These are phyloP conservation scores for Jacaranda mimosifolia DNA, from an alignment of 257 asterid species.

Conservation along the genomic window DNA sequence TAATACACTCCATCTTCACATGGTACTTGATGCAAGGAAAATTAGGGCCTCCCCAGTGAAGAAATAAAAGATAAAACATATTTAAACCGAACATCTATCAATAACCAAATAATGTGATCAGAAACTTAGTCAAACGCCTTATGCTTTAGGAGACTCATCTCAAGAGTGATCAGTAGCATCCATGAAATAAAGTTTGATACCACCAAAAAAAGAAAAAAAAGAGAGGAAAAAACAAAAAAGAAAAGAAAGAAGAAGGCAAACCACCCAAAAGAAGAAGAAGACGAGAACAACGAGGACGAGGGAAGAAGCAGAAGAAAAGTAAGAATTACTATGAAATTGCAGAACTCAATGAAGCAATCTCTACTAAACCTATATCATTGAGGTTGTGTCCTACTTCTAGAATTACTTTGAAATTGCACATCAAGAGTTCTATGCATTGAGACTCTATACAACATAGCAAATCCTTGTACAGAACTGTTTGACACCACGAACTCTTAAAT, in stretches of 20 bases:
- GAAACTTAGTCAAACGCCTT: neutral
- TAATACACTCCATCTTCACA: slow-evolving; percentile 25
- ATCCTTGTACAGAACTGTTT: neutral
- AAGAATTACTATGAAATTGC: neutral
- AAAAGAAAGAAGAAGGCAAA: no score
- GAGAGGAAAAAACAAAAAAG: no score
- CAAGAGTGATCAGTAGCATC: slow-evolving; percentile 16
- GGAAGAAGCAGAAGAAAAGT: no score
- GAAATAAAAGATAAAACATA: neutral
- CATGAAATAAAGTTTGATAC: slow-evolving; percentile 12
- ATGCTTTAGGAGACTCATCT: neutral
- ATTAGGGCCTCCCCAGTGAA: slow-evolving; percentile 11
- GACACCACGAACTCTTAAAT: slow-evolving; percentile 20
- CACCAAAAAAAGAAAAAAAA: neutral
- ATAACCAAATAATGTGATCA: slow-evolving; percentile 18
- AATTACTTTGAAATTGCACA: slow-evolving; percentile 8
- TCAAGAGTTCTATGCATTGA: slow-evolving; percentile 9
- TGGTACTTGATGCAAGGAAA: slow-evolving; percentile 32
- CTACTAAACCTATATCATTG: slow-evolving; percentile 11
- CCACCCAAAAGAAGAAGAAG: no score
- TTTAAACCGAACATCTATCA: slow-evolving; percentile 7
- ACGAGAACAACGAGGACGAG: no score
- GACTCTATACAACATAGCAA: slow-evolving; percentile 26
- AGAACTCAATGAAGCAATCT: neutral
- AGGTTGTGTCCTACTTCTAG: slow-evolving; percentile 5